These are phyloP conservation scores for Zygotorulaspora florentina DNA, from an alignment of 805 yeast species.

Conservation along the genomic window DNA sequence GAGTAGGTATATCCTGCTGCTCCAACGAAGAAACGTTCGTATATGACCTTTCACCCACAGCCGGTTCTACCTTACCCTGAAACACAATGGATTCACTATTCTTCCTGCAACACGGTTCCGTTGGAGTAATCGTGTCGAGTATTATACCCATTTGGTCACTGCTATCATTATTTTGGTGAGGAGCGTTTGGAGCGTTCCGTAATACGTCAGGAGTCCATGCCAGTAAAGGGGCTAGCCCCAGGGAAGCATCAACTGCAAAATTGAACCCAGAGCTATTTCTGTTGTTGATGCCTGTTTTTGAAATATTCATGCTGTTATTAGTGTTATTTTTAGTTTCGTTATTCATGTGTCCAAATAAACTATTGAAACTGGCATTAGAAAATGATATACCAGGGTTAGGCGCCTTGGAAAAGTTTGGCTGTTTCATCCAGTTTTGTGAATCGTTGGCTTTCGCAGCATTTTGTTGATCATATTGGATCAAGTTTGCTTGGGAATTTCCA, in stretches of 20 bases:
- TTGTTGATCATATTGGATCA: conserved; percentile 4
- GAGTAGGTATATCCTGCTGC: neutral
- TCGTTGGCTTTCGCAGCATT: neutral
- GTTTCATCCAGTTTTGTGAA: neutral
- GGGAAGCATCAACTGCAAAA: conserved; percentile 78
- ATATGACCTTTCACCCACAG: neutral
- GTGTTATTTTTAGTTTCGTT: neutral
- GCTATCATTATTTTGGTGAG: conserved; percentile 5
- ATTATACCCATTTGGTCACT: conserved; percentile 12
- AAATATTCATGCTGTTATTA: neutral
- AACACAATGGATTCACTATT: neutral
- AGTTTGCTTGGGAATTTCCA: conserved; percentile 18
- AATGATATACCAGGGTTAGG: conserved; percentile 11
- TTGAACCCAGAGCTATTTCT: conserved; percentile 38
- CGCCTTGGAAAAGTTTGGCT: neutral
- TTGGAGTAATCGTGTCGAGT: conserved; percentile 8
- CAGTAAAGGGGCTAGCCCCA: conserved; percentile 67
- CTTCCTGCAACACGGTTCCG: neutral
- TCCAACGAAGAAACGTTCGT: neutral
- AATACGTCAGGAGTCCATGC: conserved; percentile 35
- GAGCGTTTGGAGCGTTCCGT: conserved; percentile 2
- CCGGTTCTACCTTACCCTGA: neutral
- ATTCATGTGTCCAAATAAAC: conserved; percentile 3
- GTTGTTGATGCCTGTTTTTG: neutral
- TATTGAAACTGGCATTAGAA: conserved; percentile 9